phyloP scores from a whole-genome alignment of 345 rosid species.

The Populus nigra region DNA sequence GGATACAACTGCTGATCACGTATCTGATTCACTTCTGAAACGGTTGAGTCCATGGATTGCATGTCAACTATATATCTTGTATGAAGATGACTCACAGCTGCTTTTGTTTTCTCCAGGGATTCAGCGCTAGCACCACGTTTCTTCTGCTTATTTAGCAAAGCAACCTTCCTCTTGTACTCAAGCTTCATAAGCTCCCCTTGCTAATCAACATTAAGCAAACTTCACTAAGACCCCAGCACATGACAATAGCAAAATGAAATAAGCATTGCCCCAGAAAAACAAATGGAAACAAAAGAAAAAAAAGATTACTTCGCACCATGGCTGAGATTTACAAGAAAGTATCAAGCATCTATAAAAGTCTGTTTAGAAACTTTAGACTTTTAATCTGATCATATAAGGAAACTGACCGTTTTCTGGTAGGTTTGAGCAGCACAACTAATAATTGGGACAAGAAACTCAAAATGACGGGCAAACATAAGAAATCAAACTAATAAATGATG shows the following conservation, averaged over 20 bases:
- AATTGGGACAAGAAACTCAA: neutral
- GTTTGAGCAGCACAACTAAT: neutral
- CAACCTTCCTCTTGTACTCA: constrained; percentile 80
- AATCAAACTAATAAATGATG: constrained; percentile 4
- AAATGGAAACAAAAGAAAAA: neutral
- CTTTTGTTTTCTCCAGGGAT: constrained; percentile 89
- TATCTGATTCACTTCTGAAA: constrained; percentile 77
- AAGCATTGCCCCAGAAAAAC: neutral
- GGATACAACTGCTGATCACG: constrained; percentile 89
- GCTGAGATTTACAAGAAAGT: neutral
- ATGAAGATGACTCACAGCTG: constrained; percentile 87
- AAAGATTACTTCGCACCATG: neutral
- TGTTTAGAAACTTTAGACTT: neutral
- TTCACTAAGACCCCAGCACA: neutral
- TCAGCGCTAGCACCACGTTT: constrained; percentile 70
- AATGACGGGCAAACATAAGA: neutral
- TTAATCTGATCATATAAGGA: neutral
- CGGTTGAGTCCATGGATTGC: constrained; percentile 98
- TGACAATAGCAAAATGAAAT: neutral
- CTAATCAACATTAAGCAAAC: constrained; percentile 37
- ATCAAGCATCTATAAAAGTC: neutral
- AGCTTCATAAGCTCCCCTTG: constrained; percentile 97
- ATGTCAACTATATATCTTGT: constrained; percentile 93
- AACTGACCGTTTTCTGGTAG: neutral
- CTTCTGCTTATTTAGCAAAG: constrained; percentile 70